Evolutionary conservation across 495 filamentous ascomycete species (phyloP), one percentile per base, ranked within the genome.

Genomic region (Arthonia radiata): DNA sequence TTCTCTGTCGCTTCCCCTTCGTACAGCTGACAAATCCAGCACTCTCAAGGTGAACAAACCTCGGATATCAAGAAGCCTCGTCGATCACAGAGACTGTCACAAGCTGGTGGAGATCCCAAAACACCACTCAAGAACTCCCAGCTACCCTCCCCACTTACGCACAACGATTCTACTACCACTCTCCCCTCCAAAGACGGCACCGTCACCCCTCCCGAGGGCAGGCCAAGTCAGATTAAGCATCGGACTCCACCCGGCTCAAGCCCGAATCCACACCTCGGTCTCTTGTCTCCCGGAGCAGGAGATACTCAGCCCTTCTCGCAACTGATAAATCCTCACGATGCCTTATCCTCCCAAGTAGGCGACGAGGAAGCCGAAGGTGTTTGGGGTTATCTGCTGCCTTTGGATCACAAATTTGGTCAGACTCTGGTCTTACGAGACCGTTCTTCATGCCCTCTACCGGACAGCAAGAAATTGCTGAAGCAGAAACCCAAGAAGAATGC

Each of bases 331-430:
- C 71, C 75, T 2, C 65, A 77, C 4, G 55, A 62, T n/a, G 60
- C 66, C 18, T 61, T 79, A 13, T 71, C 73, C 5, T 67, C 78
- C 27, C 77, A 82, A 22, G 78, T 89, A 0, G 62, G 75, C 26
- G 79, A 93, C 42, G 75, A 80, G 40, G 70, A 77, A 37, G 77
- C 67, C 12, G 79, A 92, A 39, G 79, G 78, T 5, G 78, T 93
- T 2, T 97, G 86, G 89, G 86, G 86, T 8, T 97, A 97, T 36
- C 53, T 97, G 4, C 61, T 90, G 31, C 79, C 83, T 10, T 44
- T 92, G 13, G 67, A 81, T 42, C 56, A 62, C 16, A 57, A 59
- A 19, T 61, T 69, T 26, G 68, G 62, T 10, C 6, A 22, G 19
- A 52, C 66, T 14, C 52, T 89, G 21, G 75, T 91, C 5, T 42